These are phyloP conservation scores for Westerdykella ornata DNA, from an alignment of 2,329 filamentous ascomycete species.

Conservation along the genomic window DNA sequence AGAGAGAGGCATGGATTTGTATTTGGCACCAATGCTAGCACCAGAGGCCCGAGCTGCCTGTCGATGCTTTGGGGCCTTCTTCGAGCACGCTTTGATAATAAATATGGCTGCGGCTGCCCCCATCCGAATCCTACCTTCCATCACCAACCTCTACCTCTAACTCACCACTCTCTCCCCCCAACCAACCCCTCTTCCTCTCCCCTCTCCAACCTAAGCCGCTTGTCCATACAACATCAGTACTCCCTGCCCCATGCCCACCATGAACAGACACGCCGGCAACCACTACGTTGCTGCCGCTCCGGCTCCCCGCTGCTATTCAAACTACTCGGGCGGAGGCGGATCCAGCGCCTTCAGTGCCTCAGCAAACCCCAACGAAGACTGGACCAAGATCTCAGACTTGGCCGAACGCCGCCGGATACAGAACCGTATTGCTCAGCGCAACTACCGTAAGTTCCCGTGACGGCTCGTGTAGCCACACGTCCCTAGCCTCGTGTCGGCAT, in stretches of 20 bases:
- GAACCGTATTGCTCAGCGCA: constrained; percentile 94
- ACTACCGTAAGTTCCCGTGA: constrained; percentile 70
- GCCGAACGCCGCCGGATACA: constrained; percentile 91
- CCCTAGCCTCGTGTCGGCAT: constrained; percentile 5
- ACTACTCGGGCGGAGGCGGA: constrained; percentile 47
- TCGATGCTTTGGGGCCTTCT: constrained; percentile 4
- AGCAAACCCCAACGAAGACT: constrained; percentile 94
- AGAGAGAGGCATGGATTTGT: constrained; percentile 4
- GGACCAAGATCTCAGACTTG: constrained; percentile 97
- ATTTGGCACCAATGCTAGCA: constrained; percentile 16
- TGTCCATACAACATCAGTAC: not conserved
- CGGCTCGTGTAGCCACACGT: constrained; percentile 1
- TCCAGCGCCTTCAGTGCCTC: constrained; percentile 93
- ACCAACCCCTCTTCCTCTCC: constrained; percentile 18
- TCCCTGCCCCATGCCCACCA: constrained; percentile 20
- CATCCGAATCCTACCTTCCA: constrained; percentile 11
- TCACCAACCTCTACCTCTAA: constrained; percentile 1
- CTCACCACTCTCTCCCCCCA: constrained; percentile 7
- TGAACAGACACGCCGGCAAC: constrained; percentile 43
- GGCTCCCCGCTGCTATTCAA: constrained; percentile 56
- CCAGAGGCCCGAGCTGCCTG: constrained; percentile 9
- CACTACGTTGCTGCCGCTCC: constrained; percentile 38
- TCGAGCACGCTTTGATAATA: constrained; percentile 20
- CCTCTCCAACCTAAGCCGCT: constrained; percentile 6
- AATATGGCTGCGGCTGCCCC: constrained; percentile 22